A percentile compares a stretch with the other conserved stretches of the same genome.
Evolutionary conservation across 257 asterid species (phyloP).

Genomic region (Plantago ovata): DNA sequence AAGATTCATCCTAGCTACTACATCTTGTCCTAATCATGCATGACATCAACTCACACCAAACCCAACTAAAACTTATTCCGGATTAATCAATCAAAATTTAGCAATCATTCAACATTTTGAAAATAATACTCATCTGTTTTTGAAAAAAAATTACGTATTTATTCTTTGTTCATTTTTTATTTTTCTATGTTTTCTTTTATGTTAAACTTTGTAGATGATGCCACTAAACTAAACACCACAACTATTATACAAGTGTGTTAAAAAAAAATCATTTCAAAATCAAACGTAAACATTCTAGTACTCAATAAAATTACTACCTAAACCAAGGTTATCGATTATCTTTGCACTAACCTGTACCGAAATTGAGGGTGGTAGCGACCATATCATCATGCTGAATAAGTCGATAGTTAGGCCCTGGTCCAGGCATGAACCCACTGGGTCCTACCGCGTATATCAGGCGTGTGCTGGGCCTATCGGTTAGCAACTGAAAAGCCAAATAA

Average conservation of each 20-base stretch:
- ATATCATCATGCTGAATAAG: slow-evolving; percentile 43
- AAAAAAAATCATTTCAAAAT: no score
- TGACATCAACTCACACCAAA: background rate
- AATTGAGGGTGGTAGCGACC: slow-evolving; percentile 45
- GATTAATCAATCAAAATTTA: background rate
- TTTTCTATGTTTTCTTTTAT: no score
- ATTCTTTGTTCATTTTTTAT: no score
- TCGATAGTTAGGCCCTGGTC: slow-evolving; percentile 17
- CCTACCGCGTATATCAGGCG: slow-evolving; percentile 70
- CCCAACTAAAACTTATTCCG: background rate
- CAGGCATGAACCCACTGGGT: slow-evolving; percentile 35
- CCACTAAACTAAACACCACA: no score
- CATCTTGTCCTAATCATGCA: slow-evolving; percentile 9
- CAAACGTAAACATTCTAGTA: no score
- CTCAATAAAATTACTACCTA: no score
- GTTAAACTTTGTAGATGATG: no score
- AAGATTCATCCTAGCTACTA: slow-evolving; percentile 11
- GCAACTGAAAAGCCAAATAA: slow-evolving; percentile 57
- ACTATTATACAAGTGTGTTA: no score
- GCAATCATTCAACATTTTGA: background rate
- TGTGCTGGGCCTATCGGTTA: slow-evolving; percentile 31
- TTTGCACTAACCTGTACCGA: slow-evolving; percentile 57
- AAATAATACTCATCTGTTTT: no score
- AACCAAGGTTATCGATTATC: background rate
- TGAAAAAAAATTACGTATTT: no score